Base-by-base conservation (phyloP, 1,284 basidiomycete genomes). In the Quambalaria eucalypti region DNA sequence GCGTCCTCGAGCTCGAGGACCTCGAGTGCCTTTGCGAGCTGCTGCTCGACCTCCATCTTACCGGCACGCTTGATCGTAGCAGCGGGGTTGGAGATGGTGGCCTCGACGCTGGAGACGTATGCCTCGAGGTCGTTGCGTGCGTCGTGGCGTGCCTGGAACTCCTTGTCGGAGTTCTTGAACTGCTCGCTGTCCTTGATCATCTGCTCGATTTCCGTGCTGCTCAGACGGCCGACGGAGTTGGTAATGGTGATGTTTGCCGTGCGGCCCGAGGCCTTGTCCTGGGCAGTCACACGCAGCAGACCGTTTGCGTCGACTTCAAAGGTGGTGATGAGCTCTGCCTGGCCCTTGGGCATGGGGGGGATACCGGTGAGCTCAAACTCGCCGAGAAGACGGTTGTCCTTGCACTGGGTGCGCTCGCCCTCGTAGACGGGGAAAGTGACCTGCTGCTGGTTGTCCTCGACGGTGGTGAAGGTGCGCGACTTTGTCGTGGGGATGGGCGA, bases 131-230 rank as follows among this genome's bases (percentile, higher is more conserved):
- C 72, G 64, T 73, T 69, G 57, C 64, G 62, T 54, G 71, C 67
- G 61, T 74, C 72, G 69, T 74, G 72, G 58, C 69, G 67, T 50
- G 72, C 72, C 54, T 70, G 70, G 71, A 74, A 74, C 66, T 74
- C 73, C 59, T 68, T 68, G 69, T 74, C 73, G 49, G 68, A 64
- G 59, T 69, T 66, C 69, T 70, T 71, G 73, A 74, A 75, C 53
- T 66, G 65, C 65, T 75, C 73, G 59, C 69, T 68, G 54, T 75
- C 73, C 69, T 73, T 74, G 71, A 75, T 74, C 73, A 75, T 75
- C 67, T 75, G 71, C 60, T 75, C 73, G 54, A 75, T 75, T 66
- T 75, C 73, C 48, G 66, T 69, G 28, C 62, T 66, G 53, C 62
- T 65, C 25, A 75, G 64, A 47, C 73, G 69, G 51, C 73, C 73